These are phyloP conservation scores for Moesziomyces sp. DNA, from an alignment of 1,284 basidiomycete genomes.

Conservation along the genomic window DNA sequence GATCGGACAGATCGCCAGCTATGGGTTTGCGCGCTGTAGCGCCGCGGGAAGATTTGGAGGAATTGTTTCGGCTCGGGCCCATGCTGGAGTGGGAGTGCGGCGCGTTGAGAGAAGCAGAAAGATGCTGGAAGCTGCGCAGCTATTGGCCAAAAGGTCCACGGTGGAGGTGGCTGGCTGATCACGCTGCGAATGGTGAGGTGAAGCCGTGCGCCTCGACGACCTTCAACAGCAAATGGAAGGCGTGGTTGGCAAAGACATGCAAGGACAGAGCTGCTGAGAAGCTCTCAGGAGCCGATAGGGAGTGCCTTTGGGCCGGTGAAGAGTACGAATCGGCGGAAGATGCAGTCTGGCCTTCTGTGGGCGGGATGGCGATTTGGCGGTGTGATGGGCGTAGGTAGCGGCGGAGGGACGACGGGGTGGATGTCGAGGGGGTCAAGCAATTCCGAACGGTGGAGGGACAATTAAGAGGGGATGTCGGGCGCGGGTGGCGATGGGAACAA, in stretches of 20 bases:
- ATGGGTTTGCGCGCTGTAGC: slow-evolving; percentile 14
- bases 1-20: slow-evolving; percentile 15
- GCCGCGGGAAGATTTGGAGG: slow-evolving; percentile 21
- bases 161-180: neutral
- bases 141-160: no score
- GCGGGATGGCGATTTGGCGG: neutral
- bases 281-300: slow-evolving; percentile 11
- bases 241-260: slow-evolving; percentile 12
- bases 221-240: slow-evolving; percentile 7
- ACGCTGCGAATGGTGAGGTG: slow-evolving; percentile 11
- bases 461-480: neutral
- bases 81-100: slow-evolving; percentile 4
- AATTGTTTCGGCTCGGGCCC: slow-evolving; percentile 17
- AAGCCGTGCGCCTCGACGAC: slow-evolving; percentile 10
- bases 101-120: no score
- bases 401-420: no score
- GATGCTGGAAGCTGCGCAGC: no score
- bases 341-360: no score
- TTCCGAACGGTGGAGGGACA: no score
- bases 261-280: slow-evolving; percentile 9
- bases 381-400: no score
- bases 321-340: neutral
- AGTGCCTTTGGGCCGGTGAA: no score
- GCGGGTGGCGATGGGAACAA: neutral
- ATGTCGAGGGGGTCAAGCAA: no score